A percentile compares a stretch with the other conserved stretches of the same genome.
Evolutionary conservation across 441 rosid genomes (phyloP).

Genomic region (Dalechampia spathulata): DNA sequence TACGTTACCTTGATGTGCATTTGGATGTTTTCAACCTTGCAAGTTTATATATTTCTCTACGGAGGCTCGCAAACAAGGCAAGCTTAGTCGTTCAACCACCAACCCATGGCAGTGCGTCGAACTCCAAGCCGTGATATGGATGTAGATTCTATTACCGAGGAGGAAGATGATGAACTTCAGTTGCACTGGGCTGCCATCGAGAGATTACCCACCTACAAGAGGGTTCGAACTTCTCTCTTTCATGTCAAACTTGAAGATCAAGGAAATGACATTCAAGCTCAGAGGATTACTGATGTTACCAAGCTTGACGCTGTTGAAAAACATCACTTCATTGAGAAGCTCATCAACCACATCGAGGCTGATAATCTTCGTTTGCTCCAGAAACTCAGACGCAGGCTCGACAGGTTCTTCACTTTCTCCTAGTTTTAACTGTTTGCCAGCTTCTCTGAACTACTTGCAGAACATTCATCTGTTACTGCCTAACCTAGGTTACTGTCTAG

Average conservation of each 20-base stretch:
- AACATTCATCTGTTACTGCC: no score
- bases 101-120: no score
- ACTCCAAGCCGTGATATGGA: neutral
- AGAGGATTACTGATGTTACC: conserved; percentile 15
- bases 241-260: conserved; percentile 8
- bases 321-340: conserved; percentile 26
- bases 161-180: conserved; percentile 25
- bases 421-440: neutral
- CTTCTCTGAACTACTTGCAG: no score
- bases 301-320: conserved; percentile 27
- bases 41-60: no score
- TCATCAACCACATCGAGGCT: conserved; percentile 30
- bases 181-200: conserved; percentile 50
- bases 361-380: conserved; percentile 32
- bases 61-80: no score
- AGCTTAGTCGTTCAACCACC: no score
- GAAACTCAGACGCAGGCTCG: conserved; percentile 32
- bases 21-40: no score
- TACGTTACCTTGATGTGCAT: no score
- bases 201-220: conserved; percentile 39
- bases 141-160: neutral
- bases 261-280: conserved; percentile 14
- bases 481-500: no score
- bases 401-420: conserved; percentile 20
- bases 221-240: conserved; percentile 34